These are phyloP conservation scores for Peziza echinospora DNA, from an alignment of 495 filamentous ascomycete species.

Conservation along the genomic window DNA sequence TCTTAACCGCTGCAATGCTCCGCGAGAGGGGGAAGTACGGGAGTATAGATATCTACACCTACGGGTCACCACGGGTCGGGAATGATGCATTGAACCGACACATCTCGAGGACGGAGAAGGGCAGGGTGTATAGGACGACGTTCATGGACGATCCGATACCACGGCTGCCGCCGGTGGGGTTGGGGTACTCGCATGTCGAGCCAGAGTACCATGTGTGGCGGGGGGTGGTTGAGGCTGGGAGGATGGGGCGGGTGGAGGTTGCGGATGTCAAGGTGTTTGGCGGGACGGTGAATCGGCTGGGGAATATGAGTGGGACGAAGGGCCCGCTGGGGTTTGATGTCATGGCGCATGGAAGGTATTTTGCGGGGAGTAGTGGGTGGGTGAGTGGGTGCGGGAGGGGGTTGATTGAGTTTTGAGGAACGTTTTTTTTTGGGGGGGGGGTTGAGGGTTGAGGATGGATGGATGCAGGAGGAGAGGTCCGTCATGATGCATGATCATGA, in stretches of 20 bases:
- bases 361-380: neutral
- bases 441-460: no score
- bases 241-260: no score
- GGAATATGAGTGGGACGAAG: slow-evolving; percentile 10
- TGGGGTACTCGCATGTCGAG: slow-evolving; percentile 33
- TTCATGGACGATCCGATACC: slow-evolving; percentile 40
- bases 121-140: slow-evolving; percentile 38
- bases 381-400: neutral
- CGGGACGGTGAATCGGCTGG: slow-evolving; percentile 8
- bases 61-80: slow-evolving; percentile 39
- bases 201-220: slow-evolving; percentile 32
- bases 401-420: no score
- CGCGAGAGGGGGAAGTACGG: slow-evolving; percentile 25
- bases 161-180: slow-evolving; percentile 27
- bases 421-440: no score
- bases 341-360: slow-evolving; percentile 9
- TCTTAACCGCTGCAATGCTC: slow-evolving; percentile 33
- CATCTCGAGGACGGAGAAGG: slow-evolving; percentile 29
- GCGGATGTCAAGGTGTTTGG: slow-evolving; percentile 6
- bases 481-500: no score
- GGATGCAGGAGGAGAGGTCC: no score
- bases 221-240: slow-evolving; percentile 4
- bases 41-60: slow-evolving; percentile 39
- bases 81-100: slow-evolving; percentile 27
- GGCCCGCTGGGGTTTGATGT: slow-evolving; percentile 5